phyloP scores from a whole-genome alignment of 73 alveolate species.

The Uronychia binucleata region DNA sequence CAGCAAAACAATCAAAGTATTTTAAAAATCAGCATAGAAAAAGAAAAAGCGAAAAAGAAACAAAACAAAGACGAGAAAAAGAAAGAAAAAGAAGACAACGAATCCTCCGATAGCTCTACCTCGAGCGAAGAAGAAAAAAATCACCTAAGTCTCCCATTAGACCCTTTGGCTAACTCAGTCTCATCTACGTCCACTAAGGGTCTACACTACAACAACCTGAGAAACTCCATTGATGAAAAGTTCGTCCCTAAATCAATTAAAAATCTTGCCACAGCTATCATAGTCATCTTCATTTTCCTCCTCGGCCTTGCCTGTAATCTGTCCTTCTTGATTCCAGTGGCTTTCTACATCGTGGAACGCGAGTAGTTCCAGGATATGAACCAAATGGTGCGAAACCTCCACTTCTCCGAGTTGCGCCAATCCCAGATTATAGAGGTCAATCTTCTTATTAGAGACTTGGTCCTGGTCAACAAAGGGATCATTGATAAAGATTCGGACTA shows the following conservation, averaged over 20 bases:
- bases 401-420: conserved; percentile 14
- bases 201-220: not conserved
- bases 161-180: too few relatives aligned
- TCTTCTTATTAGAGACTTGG: conserved; percentile 4
- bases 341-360: conserved; percentile 8
- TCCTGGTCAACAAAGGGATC: not conserved
- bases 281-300: conserved; percentile 14
- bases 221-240: conserved; percentile 53
- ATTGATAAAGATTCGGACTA: not conserved
- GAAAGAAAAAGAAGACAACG: not conserved
- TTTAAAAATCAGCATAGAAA: not conserved
- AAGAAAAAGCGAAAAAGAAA: not conserved
- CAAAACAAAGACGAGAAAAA: not conserved
- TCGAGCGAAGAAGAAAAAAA: not conserved
- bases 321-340: conserved; percentile 1
- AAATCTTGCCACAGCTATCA: conserved; percentile 17
- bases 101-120: not conserved
- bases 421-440: conserved; percentile 28
- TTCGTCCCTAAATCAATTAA: conserved; percentile 37
- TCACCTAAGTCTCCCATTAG: too few relatives aligned
- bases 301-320: not conserved
- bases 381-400: conserved; percentile 11
- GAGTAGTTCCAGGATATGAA: conserved; percentile 8
- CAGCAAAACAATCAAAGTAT: not conserved
- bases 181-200: not conserved